These are phyloP conservation scores for Agrostemma githago DNA, from an alignment of 148 eudicot species.

Conservation along the genomic window DNA sequence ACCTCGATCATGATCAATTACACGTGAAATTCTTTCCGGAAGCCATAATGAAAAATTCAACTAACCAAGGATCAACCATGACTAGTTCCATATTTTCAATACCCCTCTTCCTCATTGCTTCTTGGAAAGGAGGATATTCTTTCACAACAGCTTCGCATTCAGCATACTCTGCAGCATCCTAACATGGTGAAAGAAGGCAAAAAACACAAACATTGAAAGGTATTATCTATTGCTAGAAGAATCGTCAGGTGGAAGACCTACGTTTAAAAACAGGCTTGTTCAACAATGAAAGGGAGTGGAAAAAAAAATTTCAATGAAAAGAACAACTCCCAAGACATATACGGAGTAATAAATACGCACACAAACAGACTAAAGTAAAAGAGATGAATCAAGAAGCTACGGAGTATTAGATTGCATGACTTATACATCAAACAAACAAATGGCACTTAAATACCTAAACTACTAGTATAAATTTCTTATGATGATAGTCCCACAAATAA, in stretches of 20 bases:
- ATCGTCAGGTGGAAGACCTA: not conserved
- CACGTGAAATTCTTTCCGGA: not conserved
- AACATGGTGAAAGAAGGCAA: conserved; percentile 16
- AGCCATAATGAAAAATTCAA: conserved; percentile 13
- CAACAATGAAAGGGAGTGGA: not conserved
- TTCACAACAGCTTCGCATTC: conserved; percentile 93
- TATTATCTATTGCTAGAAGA: conserved; percentile 18
- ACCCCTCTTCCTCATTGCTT: conserved; percentile 91
- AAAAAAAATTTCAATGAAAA: not conserved
- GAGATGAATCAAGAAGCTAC: not conserved
- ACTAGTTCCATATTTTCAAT: conserved; percentile 88
- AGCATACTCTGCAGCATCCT: conserved; percentile 94
- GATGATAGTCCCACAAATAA: not conserved
- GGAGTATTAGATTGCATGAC: not conserved
- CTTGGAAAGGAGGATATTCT: conserved; percentile 73
- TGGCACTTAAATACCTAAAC: not conserved
- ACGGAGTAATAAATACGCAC: not conserved
- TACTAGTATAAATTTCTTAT: not conserved
- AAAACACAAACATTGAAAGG: conserved; percentile 7
- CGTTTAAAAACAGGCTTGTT: not conserved
- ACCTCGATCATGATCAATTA: conserved; percentile 2
- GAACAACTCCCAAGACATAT: not conserved
- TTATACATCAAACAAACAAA: not conserved
- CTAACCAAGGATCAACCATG: conserved; percentile 92
- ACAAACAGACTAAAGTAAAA: conserved; percentile 1